Conservation (phyloP, 2,329 filamentous ascomycete genomes). For the Cercospora citrullina region DNA sequence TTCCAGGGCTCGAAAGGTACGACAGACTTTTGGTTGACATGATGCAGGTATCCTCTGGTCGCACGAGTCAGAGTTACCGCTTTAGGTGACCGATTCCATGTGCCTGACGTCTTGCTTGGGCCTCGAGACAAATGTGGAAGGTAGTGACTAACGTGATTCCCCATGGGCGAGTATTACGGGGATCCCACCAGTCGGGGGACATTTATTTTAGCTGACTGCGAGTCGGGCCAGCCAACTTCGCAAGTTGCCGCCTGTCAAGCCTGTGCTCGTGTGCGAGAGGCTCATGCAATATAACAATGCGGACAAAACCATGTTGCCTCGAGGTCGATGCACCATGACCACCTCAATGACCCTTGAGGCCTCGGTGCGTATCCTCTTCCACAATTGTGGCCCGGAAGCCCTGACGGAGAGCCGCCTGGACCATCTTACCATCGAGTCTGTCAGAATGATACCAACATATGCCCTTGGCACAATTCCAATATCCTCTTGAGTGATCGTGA, state of each 20-base stretch:
- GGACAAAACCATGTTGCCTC: no score
- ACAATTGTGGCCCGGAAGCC: no score
- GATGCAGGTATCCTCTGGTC: not conserved
- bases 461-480: no score
- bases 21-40: not conserved
- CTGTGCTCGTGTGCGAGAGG: not conserved
- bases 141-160: not conserved
- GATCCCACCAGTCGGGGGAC: not conserved
- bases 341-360: no score
- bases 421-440: no score
- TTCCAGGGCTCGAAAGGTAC: not conserved
- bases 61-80: not conserved
- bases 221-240: not conserved
- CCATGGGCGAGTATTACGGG: not conserved
- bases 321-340: no score
- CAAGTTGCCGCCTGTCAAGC: not conserved
- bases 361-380: no score
- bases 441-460: no score
- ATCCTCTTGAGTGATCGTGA: no score
- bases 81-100: not conserved
- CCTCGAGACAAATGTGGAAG: not conserved
- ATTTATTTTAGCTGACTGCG: not conserved
- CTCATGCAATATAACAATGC: not conserved
- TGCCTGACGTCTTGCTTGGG: not conserved
- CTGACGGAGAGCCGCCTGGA: no score